Percentiles rank a stretch among this genome's conserved stretches.
Conservation (phyloP, 2,329 filamentous ascomycete species). For the Fusarium sp. region DNA sequence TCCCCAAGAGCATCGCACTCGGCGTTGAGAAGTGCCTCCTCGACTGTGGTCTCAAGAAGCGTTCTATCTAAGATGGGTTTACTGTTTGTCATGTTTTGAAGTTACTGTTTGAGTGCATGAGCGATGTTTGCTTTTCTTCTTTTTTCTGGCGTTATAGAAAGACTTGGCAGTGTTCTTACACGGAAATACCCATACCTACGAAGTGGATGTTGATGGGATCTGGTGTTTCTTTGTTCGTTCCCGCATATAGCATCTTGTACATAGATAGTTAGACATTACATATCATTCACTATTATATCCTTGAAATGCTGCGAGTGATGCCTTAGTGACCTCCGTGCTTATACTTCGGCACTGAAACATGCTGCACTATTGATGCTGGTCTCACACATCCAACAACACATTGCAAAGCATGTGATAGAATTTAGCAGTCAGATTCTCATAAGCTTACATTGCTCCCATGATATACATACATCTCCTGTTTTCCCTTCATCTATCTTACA, state of each 20-base stretch:
- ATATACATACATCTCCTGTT: constrained; percentile 4
- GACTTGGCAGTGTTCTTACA: background rate
- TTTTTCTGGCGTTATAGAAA: constrained; percentile 21
- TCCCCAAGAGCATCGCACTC: constrained; percentile 63
- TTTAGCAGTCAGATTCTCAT: background rate
- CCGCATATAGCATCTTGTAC: background rate
- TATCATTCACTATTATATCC: background rate
- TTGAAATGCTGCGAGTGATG: background rate
- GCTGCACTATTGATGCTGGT: background rate
- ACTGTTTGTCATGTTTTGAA: background rate
- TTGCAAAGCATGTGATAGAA: background rate
- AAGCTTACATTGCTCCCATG: background rate
- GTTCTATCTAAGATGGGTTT: constrained; percentile 47
- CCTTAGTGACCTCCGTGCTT: background rate
- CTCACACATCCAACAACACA: background rate
- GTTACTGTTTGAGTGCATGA: background rate
- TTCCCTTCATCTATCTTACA: constrained; percentile 16
- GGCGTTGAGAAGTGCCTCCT: constrained; percentile 66
- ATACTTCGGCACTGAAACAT: background rate
- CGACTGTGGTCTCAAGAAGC: constrained; percentile 55
- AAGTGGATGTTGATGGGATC: constrained; percentile 9
- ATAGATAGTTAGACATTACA: background rate
- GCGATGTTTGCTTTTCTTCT: background rate
- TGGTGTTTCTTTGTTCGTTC: background rate
- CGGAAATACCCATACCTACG: constrained; percentile 19